Base-by-base conservation (phyloP, 192 early-diverging fungal genomes). In the Umbelopsis sp. region DNA sequence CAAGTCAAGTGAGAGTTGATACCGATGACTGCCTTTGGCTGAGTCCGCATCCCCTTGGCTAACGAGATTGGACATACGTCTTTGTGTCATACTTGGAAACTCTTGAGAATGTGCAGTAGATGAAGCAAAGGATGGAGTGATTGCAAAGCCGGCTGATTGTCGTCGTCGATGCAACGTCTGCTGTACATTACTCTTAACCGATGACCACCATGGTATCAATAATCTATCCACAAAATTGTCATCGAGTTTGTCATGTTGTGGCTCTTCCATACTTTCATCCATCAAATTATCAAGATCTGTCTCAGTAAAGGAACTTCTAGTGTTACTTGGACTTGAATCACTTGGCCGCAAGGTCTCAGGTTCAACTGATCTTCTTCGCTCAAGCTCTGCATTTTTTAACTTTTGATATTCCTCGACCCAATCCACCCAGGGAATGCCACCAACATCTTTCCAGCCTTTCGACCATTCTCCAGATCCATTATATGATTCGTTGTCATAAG, bases 331-430 rank as follows among this genome's bases (percentile, higher is more conserved):
- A 16, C 12, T 30, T 35, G 27, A 0, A 33, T 33, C 27, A 33
- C 12, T 25, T 16, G 55, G 13, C 11, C 3, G 27, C 4, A 35
- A 3, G 30, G 3, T 37, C 5, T 16, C 1, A 30, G 7, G 16
- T 61, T 61, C 55, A 33, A 35, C 15, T 37, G 55, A 61, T 35
- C 35, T 61, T 35, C 55, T 23, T 35, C 55, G 21, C 55, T 61
- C 27, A 15, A 61, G 0, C 25, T 78, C 76, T 20, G 45, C 25
- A n/a, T 67, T 55, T 55, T 78, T 78, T 4, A 78, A 11, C 4
- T 66, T 35, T 16, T 69, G 61, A 47, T 78, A 78, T 49, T 78
- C 76, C 9, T 78, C 76, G 9, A 78, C 25, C 76, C 76, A 78
- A 55, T 78, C 76, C 16, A 78, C 71, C 76, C 76, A 78, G 20